Percentiles rank a stretch among this genome's conserved stretches.
phyloP scores from a whole-genome alignment of 305 asterid genomes.

The Fraxinus greggii region DNA sequence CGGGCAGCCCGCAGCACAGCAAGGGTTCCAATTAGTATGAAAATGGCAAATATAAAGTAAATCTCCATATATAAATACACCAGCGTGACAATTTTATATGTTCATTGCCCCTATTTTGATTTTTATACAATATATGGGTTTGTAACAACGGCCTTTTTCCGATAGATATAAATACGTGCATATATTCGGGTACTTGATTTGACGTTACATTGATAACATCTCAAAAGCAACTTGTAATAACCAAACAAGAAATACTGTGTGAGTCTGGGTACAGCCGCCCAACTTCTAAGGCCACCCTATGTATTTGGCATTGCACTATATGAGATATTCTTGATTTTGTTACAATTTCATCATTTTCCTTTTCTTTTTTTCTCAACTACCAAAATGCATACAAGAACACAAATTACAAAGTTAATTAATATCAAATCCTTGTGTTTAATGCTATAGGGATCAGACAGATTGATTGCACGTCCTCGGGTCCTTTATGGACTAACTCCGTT shows the following conservation, averaged over 20 bases:
- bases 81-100: not conserved
- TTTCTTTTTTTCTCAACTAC: not conserved
- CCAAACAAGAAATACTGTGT: conserved; percentile 6
- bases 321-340: not conserved
- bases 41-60: not conserved
- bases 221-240: not conserved
- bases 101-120: not conserved
- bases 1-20: not conserved
- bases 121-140: not conserved
- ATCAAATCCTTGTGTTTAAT: not conserved
- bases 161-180: not conserved
- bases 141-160: not conserved
- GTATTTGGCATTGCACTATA: not conserved
- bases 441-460: not conserved
- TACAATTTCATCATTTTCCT: not conserved
- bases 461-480: not conserved
- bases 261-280: conserved; percentile 3
- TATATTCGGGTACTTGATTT: not conserved
- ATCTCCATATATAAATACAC: not conserved
- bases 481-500: not conserved
- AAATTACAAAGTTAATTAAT: not conserved
- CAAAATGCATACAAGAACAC: not conserved
- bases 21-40: not conserved
- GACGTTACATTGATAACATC: not conserved
- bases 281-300: not conserved